These are phyloP conservation scores for Phyllosticta ampelicida DNA, from an alignment of 2,329 filamentous ascomycete genomes.

Conservation along the genomic window DNA sequence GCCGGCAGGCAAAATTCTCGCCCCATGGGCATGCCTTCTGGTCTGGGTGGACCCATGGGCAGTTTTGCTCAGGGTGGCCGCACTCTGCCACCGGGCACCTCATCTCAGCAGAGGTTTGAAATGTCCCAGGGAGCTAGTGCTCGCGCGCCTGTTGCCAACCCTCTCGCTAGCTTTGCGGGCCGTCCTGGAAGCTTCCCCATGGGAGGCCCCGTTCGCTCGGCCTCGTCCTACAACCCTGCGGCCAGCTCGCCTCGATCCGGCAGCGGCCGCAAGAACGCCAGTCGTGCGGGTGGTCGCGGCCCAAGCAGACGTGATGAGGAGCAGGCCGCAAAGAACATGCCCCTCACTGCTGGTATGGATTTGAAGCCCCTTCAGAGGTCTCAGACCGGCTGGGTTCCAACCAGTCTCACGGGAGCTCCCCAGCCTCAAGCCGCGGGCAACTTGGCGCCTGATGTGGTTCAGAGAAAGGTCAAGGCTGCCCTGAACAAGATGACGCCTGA, in stretches of 20 bases:
- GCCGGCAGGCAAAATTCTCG: constrained; percentile 37
- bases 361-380: constrained; percentile 69
- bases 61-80: constrained; percentile 46
- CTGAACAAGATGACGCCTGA: constrained; percentile 99
- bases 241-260: constrained; percentile 59
- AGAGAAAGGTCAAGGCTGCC: constrained; percentile 96
- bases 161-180: constrained; percentile 48
- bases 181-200: constrained; percentile 54
- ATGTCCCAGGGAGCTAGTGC: constrained; percentile 16
- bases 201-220: constrained; percentile 54
- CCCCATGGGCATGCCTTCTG: constrained; percentile 11
- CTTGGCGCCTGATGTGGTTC: constrained; percentile 84
- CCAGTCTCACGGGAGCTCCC: constrained; percentile 47
- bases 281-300: constrained; percentile 38
- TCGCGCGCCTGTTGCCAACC: constrained; percentile 31
- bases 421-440: constrained; percentile 35
- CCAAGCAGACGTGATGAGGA: constrained; percentile 47
- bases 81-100: constrained; percentile 63
- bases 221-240: constrained; percentile 48
- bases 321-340: constrained; percentile 76
- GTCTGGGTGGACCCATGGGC: constrained; percentile 49
- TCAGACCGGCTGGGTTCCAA: constrained; percentile 79
- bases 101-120: constrained; percentile 61
- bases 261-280: constrained; percentile 50
- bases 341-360: constrained; percentile 72